Evolutionary conservation across 108 stramenopile genomes (phyloP).

Genomic region (Schizochytrium sp.): DNA sequence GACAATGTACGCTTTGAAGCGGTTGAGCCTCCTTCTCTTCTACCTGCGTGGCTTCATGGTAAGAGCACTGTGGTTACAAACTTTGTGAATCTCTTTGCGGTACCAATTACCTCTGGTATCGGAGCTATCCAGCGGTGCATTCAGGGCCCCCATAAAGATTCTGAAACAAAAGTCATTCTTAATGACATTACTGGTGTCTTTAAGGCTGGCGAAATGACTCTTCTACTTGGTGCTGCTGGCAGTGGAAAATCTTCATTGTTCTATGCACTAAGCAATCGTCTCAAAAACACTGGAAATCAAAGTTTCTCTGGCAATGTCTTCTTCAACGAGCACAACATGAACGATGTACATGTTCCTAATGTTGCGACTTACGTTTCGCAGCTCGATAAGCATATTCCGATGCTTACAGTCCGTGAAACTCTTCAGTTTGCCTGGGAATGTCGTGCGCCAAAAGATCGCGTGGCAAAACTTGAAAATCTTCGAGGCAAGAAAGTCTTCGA

Average conservation of each 20-base stretch:
- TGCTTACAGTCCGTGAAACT: constrained; percentile 64
- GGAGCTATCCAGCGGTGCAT: background rate
- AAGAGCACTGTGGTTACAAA: constrained; percentile 24
- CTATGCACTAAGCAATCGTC: constrained; percentile 8
- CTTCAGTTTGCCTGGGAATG: constrained; percentile 51
- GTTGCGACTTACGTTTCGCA: constrained; percentile 55
- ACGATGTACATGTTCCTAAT: constrained; percentile 9
- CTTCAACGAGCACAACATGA: background rate
- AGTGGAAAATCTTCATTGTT: constrained; percentile 26
- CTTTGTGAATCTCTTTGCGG: constrained; percentile 19
- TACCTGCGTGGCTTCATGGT: background rate
- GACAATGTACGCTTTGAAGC: background rate
- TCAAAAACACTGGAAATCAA: background rate
- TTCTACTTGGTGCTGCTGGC: constrained; percentile 47
- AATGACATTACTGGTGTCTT: constrained; percentile 27
- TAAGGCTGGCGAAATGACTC: constrained; percentile 29
- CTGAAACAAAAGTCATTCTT: constrained; percentile 26
- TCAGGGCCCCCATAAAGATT: background rate
- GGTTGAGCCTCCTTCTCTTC: background rate
- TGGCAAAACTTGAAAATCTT: background rate
- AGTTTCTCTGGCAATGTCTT: constrained; percentile 16
- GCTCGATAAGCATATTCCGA: constrained; percentile 32
- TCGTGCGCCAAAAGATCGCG: background rate
- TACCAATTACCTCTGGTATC: background rate
- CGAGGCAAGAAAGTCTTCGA: constrained; percentile 2